A percentile compares a stretch with the other conserved stretches of the same genome.
These are phyloP conservation scores for Penstemon eatonii DNA, from an alignment of 257 asterid genomes.

Conservation along the genomic window DNA sequence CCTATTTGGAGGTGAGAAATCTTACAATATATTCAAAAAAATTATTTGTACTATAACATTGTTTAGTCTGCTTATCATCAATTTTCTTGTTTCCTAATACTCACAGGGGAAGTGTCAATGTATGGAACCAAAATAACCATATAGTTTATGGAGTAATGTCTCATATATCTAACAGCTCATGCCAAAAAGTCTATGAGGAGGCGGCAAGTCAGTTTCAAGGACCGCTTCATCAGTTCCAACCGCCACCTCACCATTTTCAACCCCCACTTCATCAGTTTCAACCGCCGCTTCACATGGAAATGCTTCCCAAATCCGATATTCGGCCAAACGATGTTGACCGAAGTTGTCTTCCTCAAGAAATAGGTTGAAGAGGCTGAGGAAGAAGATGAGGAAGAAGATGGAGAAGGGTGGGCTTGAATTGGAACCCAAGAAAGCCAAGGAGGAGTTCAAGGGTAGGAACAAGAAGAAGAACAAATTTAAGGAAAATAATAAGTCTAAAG, in stretches of 20 bases:
- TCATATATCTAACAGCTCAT: slow-evolving; percentile 57
- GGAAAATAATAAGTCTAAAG: too few species aligned
- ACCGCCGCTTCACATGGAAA: slow-evolving; percentile 54
- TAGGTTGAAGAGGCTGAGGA: too few species aligned
- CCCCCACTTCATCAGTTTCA: slow-evolving; percentile 39
- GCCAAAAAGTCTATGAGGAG: slow-evolving; percentile 44
- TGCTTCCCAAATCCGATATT: slow-evolving; percentile 53
- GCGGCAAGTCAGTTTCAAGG: slow-evolving; percentile 31
- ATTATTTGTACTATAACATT: slow-evolving; percentile 6
- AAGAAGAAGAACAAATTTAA: too few species aligned
- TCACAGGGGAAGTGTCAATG: slow-evolving; percentile 37
- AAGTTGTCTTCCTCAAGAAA: too few species aligned
- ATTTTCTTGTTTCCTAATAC: slow-evolving; percentile 2
- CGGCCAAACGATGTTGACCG: slow-evolving; percentile 51
- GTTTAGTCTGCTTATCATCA: slow-evolving; percentile 10
- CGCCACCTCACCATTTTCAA: slow-evolving; percentile 32
- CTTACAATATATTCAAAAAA: slow-evolving; percentile 4
- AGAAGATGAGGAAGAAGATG: too few species aligned
- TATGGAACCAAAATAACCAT: slow-evolving; percentile 35
- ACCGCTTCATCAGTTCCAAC: too few species aligned
- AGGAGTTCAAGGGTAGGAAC: too few species aligned
- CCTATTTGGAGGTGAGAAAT: slow-evolving; percentile 77
- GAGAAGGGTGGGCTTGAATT: too few species aligned
- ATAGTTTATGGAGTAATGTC: slow-evolving; percentile 50
- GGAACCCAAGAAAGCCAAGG: too few species aligned